Percentiles rank a stretch among this genome's conserved stretches.
phyloP scores from a whole-genome alignment of 768 basidiomycete species.

The Lactarius tabidus region DNA sequence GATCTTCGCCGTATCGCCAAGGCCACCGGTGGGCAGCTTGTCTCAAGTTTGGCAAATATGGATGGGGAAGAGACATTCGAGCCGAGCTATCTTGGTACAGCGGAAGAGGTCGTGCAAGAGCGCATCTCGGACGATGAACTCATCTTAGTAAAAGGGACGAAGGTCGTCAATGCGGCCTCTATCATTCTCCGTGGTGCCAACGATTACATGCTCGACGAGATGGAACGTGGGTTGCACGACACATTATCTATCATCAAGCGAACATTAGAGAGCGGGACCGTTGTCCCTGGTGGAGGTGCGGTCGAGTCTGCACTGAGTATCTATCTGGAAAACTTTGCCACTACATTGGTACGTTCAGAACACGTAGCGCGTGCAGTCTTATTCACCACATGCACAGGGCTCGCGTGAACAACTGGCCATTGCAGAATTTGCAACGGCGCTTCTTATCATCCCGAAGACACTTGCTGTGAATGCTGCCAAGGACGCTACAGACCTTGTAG shows the following conservation, averaged over 20 bases:
- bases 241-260: slow-evolving; percentile 93
- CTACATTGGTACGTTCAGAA: slow-evolving; percentile 70
- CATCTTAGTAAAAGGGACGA: slow-evolving; percentile 96
- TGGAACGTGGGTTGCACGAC: slow-evolving; percentile 96
- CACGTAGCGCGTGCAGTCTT: slow-evolving; percentile 1
- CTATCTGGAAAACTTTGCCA: slow-evolving; percentile 98
- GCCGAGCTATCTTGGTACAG: slow-evolving; percentile 80
- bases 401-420: slow-evolving; percentile 98
- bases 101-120: slow-evolving; percentile 96
- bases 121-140: slow-evolving; percentile 98
- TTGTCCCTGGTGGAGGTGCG: slow-evolving; percentile 96
- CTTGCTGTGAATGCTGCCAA: slow-evolving; percentile 98
- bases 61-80: slow-evolving; percentile 99
- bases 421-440: slow-evolving; percentile 93
- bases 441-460: slow-evolving; percentile 94
- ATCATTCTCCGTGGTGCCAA: slow-evolving; percentile 95
- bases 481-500: slow-evolving; percentile 95
- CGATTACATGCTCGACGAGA: slow-evolving; percentile 99
- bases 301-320: slow-evolving; percentile 96
- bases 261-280: slow-evolving; percentile 91
- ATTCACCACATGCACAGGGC: slow-evolving; percentile 49
- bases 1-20: slow-evolving; percentile 95
- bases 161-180: slow-evolving; percentile 89
- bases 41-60: slow-evolving; percentile 90
- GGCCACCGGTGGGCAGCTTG: slow-evolving; percentile 91